Conservation (phyloP, 257 asterid genomes). For the Orobanche coerulescens region DNA sequence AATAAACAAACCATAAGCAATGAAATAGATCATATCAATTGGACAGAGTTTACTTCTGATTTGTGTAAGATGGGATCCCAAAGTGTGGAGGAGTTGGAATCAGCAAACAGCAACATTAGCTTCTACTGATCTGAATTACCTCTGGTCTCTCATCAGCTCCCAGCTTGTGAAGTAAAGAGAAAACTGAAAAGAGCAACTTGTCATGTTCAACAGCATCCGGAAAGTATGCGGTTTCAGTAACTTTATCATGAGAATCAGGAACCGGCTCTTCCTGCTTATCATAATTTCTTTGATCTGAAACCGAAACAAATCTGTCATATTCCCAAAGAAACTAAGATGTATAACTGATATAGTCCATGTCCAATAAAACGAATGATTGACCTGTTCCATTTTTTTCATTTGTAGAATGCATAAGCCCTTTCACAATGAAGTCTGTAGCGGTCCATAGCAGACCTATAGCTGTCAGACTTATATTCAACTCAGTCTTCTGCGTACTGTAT, state of each 20-base stretch:
- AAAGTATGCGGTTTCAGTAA: slow-evolving; percentile 29
- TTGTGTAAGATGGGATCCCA: slow-evolving; percentile 9
- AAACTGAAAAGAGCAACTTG: slow-evolving; percentile 73
- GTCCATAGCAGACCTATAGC: slow-evolving; percentile 95
- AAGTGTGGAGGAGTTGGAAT: background rate
- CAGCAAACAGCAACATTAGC: background rate
- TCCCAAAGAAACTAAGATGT: slow-evolving; percentile 14
- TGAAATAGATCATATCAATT: background rate
- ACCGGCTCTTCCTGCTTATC: slow-evolving; percentile 33
- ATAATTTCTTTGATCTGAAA: slow-evolving; percentile 45
- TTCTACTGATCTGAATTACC: slow-evolving; percentile 43
- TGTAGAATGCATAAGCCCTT: slow-evolving; percentile 45
- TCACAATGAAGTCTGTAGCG: slow-evolving; percentile 82
- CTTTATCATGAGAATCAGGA: slow-evolving; percentile 30
- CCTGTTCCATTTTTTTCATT: slow-evolving; percentile 56
- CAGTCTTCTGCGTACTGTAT: slow-evolving; percentile 84
- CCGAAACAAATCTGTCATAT: slow-evolving; percentile 24
- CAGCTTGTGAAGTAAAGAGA: slow-evolving; percentile 76
- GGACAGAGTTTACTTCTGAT: slow-evolving; percentile 4
- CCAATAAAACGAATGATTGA: slow-evolving; percentile 28
- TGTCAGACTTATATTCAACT: slow-evolving; percentile 90
- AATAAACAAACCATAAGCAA: slow-evolving; percentile 13
- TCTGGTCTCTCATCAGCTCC: slow-evolving; percentile 97
- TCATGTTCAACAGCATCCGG: slow-evolving; percentile 50
- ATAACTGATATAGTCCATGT: background rate